Base-by-base conservation (phyloP, 1,139 yeast species). In the Candida tetrigidarum region DNA sequence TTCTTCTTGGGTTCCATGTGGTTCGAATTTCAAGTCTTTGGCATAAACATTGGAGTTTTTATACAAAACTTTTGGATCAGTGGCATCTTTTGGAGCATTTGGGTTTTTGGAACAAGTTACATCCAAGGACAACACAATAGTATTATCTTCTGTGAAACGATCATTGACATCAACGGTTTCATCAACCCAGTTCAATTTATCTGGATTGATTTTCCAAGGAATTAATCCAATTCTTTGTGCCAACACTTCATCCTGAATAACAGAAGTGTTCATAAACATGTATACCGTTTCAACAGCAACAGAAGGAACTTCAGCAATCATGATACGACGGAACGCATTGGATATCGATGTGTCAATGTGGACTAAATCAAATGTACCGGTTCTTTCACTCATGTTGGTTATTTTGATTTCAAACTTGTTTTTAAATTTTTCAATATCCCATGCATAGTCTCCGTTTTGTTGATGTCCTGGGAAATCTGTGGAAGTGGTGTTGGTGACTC, bases 301-400 rank as follows among this genome's bases (percentile, higher is more conserved):
- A 3, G 95, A 80, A 15, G 99, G 99, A 27, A 93, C 96, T 64
- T 93, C 99, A 1, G 97, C 82, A 50, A 93, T 84, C 97, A 93
- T 92, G 56, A 93, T 88, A 63, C 99, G 86, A 62, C 99, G 87
- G 70, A 93, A 91, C 0, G 99, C 98, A 72, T 93, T 93, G 42
- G 98, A 93, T 47, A 93, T 75, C 11, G 98, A 88, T 2, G 98
- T 88, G 63, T 93, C 99, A 41, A 92, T 72, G 55, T 90, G 86
- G 48, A 88, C 71, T 53, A 95, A 74, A 64, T 93, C 99, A 58
- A 93, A 93, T 64, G 89, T 91, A 50, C 93, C 91, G 39, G 79
- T 80, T 62, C 88, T 76, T 48, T 83, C 90, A 26, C 81, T 78
- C 54, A 86, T 70, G 57, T 79, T 78, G 18, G 80, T 70, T 53